Base-by-base conservation (phyloP, 495 filamentous ascomycete genomes). In the Penicillium herquei region DNA sequence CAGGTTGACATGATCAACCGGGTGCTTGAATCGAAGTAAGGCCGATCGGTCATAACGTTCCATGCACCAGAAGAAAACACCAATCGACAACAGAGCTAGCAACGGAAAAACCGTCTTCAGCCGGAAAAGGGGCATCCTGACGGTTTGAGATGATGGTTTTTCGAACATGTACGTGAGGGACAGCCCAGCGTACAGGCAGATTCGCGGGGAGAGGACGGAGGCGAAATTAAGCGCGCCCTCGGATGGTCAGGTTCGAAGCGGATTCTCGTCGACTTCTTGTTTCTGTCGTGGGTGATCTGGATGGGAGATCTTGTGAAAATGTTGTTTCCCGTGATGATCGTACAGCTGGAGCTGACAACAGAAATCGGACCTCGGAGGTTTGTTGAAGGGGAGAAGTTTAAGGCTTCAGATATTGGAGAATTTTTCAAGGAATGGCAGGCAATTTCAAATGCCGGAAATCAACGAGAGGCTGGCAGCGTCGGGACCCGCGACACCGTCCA, bases 41-140 rank as follows among this genome's bases (percentile, higher is more conserved):
- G 75, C 67, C n/a, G 69, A 68, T 12, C 67, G 69, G 44, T 78
- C 75, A 51, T 72, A 78, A 42, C 75, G 74, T 45, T 77, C 69
- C 55, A 76, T 68, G 64, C 67, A 73, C 61, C 64, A 77, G 65
- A 78, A 78, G 61, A 78, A 78, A 39, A 78, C 58, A 40, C 67
- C 75, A 52, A 78, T 76, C 18, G 72, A 74, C 51, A 75, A 55
- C 57, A 78, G 61, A 51, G 73, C 73, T 54, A 76, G 56, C 43
- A 78, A 61, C 56, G 75, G 75, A 39, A 78, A 76, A 10, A 70
- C 61, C 52, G 74, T 78, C 69, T 74, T 77, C 46, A 74, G 61
- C 54, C 75, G 68, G 58, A 78, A 69, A 34, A 74, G 61, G 63
- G 75, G 70, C 75, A 78, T 77, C 58, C 64, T 78, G 70, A 63